Evolutionary conservation across 495 filamentous ascomycete species (phyloP).

Genomic region (Aspergillus steynii): DNA sequence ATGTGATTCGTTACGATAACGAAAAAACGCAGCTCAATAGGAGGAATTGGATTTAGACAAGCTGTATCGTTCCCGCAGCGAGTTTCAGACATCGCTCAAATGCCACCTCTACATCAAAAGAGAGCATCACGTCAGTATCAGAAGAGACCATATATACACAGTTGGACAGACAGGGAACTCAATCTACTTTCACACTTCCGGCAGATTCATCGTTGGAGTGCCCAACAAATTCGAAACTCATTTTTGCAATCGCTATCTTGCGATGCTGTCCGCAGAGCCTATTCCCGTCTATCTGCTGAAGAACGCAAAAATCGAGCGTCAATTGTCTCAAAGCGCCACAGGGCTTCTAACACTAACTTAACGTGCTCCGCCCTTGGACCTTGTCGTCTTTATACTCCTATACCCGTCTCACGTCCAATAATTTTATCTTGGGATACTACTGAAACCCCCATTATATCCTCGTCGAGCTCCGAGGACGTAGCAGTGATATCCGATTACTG

Average conservation of each 20-base stretch:
- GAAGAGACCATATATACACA: neutral
- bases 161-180: neutral
- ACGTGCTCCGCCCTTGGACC: no score
- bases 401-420: neutral
- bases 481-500: neutral
- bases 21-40: no score
- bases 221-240: neutral
- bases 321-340: no score
- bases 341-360: no score
- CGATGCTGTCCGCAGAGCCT: neutral
- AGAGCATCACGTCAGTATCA: no score
- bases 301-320: neutral
- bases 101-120: neutral
- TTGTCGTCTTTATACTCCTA: no score
- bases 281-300: neutral
- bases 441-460: no score
- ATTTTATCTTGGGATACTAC: no score
- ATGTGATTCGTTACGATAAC: no score
- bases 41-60: no score
- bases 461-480: neutral
- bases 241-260: neutral
- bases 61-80: no score
- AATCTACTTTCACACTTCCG: neutral
- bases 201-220: neutral
- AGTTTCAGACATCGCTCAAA: neutral